Conservation (phyloP, 2,329 filamentous ascomycete species). For the Hortaea werneckii region DNA sequence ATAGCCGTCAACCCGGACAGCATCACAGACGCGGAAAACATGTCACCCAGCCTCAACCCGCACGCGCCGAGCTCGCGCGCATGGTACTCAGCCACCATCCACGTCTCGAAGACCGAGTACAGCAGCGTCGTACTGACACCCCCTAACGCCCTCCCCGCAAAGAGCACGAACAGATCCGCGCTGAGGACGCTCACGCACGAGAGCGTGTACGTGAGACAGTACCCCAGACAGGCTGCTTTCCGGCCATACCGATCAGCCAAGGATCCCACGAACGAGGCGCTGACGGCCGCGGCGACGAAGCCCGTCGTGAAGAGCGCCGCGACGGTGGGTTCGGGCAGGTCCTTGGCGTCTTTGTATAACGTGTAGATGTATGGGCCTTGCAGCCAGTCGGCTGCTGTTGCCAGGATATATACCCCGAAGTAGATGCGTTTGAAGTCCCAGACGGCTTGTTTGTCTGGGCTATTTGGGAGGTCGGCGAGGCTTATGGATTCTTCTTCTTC, state of each 20-base stretch:
- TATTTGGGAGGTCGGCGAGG: background rate
- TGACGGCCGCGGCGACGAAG: slow-evolving; percentile 41
- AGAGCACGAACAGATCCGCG: slow-evolving; percentile 37
- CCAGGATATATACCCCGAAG: slow-evolving; percentile 36
- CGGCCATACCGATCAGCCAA: slow-evolving; percentile 43
- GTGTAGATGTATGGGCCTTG: slow-evolving; percentile 43
- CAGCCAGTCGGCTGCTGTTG: slow-evolving; percentile 38
- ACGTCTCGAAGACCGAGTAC: background rate
- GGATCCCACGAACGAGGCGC: slow-evolving; percentile 40
- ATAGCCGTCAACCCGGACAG: slow-evolving; percentile 49
- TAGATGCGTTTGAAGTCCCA: slow-evolving; percentile 30
- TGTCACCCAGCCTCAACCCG: background rate
- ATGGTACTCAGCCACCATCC: background rate
- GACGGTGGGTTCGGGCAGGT: slow-evolving; percentile 16
- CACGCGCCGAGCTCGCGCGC: background rate
- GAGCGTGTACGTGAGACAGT: slow-evolving; percentile 44
- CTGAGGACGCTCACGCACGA: slow-evolving; percentile 45
- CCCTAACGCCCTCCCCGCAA: slow-evolving; percentile 38
- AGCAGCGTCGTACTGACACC: slow-evolving; percentile 13
- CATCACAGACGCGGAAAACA: slow-evolving; percentile 37
- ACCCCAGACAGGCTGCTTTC: slow-evolving; percentile 43
- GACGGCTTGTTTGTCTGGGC: slow-evolving; percentile 5
- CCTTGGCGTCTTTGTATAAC: slow-evolving; percentile 43
- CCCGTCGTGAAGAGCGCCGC: slow-evolving; percentile 34
- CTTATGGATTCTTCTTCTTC: background rate